Base-by-base conservation (phyloP, 2,329 filamentous ascomycete species). In the Pseudogymnoascus sp. region DNA sequence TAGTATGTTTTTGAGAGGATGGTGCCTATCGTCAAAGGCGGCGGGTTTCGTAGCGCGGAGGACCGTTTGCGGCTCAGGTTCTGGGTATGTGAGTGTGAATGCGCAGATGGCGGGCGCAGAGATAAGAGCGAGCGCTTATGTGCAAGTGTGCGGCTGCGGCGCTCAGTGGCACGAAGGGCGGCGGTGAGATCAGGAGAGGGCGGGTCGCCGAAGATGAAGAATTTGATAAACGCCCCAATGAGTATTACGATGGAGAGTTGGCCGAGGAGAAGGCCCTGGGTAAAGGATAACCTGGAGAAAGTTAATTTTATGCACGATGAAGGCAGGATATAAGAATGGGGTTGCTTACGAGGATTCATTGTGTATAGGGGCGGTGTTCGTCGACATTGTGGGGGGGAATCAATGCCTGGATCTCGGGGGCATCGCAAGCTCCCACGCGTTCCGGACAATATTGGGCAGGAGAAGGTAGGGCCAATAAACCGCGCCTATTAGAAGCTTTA, bases 1-100 rank as follows among this genome's bases (percentile, higher is more conserved):
- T 99, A 99, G 75, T 97, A 99, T 21, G 94, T 97, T 78, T 99
- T 99, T 69, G 87, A 88, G 27, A 99, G 82, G 64, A 99, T 97
- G 8, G 92, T 95, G 59, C 88, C 88, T n/a, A 96, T 96, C 4
- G 92, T 96, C 15, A 95, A 84, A 3, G 84, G 83, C 0, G 89
- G 87, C 0, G 88, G 83, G 15, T 85, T 86, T 31, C 89, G 83
- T 6, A 94, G 79, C 12, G 93, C 86, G 70, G 83, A 89, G 31
- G 86, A 91, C 65, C 85, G 86, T 71, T 87, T 87, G 70, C 82
- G 84, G 62, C 79, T 87, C 2, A 73, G 60, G 66, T 73, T 70
- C 70, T 73, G 64, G 59, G 59, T 45, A 37, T 59, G 58, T 4
- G 58, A 59, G 58, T 55, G 48, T 8, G 48, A 55, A 29, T 65